These are phyloP conservation scores for Pholiota adiposa DNA, from an alignment of 1,284 basidiomycete species.

Conservation along the genomic window DNA sequence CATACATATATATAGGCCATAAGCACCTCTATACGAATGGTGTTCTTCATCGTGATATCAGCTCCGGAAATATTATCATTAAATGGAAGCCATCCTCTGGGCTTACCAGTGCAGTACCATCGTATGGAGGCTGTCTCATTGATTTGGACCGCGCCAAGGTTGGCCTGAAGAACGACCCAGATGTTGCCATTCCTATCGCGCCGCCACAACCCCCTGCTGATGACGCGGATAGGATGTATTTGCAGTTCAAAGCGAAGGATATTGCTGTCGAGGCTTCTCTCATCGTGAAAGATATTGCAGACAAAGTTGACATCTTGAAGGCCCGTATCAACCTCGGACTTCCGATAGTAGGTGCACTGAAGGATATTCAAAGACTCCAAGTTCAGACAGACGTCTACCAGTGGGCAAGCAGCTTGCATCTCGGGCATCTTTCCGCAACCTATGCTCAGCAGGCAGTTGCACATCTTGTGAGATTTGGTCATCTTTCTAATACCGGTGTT, in stretches of 20 bases:
- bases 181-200: background rate
- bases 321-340: no score
- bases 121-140: slow-evolving; percentile 1
- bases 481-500: background rate
- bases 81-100: background rate
- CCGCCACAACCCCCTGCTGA: no score
- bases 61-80: slow-evolving; percentile 12
- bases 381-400: background rate
- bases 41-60: slow-evolving; percentile 14
- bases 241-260: no score
- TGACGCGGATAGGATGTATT: no score
- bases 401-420: background rate
- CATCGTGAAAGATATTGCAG: no score
- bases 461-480: background rate
- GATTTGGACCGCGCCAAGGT: slow-evolving; percentile 2
- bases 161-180: background rate
- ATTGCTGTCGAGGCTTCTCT: no score
- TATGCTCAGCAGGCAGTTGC: background rate
- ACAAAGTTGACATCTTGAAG: no score
- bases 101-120: no score
- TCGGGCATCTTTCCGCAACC: no score
- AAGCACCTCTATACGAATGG: slow-evolving; percentile 8
- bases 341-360: no score
- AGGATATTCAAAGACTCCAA: background rate
- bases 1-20: slow-evolving; percentile 4